Conservation (phyloP, 805 yeast genomes). For the Schizosaccharomyces osmophilus region DNA sequence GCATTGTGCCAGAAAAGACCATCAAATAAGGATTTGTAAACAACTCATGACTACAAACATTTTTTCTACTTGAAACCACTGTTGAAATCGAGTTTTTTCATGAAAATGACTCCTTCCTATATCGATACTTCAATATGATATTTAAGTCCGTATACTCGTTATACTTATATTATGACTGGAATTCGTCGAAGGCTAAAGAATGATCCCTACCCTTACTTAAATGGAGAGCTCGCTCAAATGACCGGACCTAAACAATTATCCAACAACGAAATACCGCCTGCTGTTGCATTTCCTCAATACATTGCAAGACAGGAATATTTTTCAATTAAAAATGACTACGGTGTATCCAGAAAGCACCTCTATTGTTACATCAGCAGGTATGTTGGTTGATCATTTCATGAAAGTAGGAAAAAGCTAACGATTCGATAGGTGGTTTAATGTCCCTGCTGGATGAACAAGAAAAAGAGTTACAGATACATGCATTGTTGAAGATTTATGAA, state of each 20-base stretch:
- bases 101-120: too few species aligned
- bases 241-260: background rate
- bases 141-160: background rate
- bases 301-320: background rate
- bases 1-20: too few species aligned
- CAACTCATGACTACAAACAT: too few species aligned
- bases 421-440: conserved; percentile 32
- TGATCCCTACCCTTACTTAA: background rate
- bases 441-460: conserved; percentile 76
- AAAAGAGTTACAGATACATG: conserved; percentile 50
- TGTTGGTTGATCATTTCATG: background rate
- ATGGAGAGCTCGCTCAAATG: background rate
- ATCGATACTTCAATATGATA: background rate
- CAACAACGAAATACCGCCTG: background rate
- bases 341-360: background rate
- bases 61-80: too few species aligned
- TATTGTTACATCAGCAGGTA: background rate
- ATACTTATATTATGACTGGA: background rate
- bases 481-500: conserved; percentile 53
- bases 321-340: background rate
- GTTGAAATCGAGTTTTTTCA: too few species aligned
- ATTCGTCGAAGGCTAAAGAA: too few species aligned
- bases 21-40: too few species aligned
- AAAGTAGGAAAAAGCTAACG: background rate
- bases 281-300: background rate